These are phyloP conservation scores for Lunularia cruciata DNA, from an alignment of 225 moss, liverwort and hornwort genomes.

Conservation along the genomic window DNA sequence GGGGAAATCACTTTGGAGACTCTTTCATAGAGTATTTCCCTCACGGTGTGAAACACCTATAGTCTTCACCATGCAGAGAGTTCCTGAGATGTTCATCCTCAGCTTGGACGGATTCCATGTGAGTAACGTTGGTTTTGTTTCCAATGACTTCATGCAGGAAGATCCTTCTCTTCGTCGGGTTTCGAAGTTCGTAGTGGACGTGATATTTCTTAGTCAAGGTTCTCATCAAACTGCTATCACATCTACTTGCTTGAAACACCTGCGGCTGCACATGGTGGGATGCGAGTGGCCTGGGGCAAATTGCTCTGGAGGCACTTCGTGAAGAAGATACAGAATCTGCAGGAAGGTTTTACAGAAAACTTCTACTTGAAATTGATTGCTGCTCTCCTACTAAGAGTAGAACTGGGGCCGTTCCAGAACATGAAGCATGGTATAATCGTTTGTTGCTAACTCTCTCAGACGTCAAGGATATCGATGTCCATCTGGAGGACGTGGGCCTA, in stretches of 20 bases:
- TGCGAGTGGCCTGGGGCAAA: constrained; percentile 15
- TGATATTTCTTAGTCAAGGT: background rate
- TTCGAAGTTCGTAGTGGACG: constrained; percentile 1
- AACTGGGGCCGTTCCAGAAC: background rate
- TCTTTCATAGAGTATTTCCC: background rate
- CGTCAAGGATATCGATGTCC: background rate
- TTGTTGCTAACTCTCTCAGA: background rate
- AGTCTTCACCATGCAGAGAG: background rate
- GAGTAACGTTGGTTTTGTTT: background rate
- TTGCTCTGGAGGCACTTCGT: constrained; percentile 15
- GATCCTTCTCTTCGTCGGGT: background rate
- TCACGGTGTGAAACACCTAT: background rate
- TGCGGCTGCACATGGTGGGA: background rate
- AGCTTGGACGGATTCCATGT: background rate
- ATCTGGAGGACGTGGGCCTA: background rate
- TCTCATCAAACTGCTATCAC: background rate
- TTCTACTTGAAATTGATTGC: constrained; percentile 1
- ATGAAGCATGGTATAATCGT: constrained; percentile 2
- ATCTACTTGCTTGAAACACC: constrained; percentile 10
- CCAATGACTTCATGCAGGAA: background rate
- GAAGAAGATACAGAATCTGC: background rate
- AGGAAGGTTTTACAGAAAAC: background rate
- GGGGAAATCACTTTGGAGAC: background rate
- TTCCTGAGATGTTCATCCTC: constrained; percentile 1
- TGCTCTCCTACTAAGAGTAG: background rate